Percentiles rank a stretch among this genome's conserved stretches.
Conservation (phyloP, 78 protist genomes). For the Pigoraptor vietnamica region DNA sequence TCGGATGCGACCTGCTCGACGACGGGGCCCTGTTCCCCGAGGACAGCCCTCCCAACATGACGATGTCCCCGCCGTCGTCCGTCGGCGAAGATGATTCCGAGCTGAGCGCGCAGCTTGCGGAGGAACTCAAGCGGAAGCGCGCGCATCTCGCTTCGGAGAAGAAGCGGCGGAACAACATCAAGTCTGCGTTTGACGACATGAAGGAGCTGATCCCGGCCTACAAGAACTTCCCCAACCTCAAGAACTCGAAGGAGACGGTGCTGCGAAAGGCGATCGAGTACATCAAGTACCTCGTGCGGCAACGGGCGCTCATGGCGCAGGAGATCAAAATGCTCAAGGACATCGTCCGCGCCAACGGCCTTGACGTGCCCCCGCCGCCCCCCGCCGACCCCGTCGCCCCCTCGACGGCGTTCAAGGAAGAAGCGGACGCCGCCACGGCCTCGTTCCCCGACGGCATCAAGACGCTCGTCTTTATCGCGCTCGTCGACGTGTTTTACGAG, state of each 20-base stretch:
- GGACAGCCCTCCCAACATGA: not conserved
- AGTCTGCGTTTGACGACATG: slow-evolving; percentile 36
- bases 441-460: slow-evolving; percentile 11
- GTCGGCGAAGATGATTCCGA: not conserved
- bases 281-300: slow-evolving; percentile 14
- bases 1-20: not conserved
- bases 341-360: not conserved
- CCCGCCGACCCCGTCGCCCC: not conserved
- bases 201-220: slow-evolving; percentile 19
- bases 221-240: slow-evolving; percentile 19
- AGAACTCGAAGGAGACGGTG: slow-evolving; percentile 18
- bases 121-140: not conserved
- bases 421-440: not conserved
- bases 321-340: slow-evolving; percentile 23
- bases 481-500: slow-evolving; percentile 25
- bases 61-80: not conserved
- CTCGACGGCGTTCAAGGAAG: not conserved
- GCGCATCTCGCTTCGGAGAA: slow-evolving; percentile 42
- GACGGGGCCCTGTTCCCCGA: not conserved
- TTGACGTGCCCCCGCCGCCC: not conserved
- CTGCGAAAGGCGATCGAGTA: slow-evolving; percentile 21
- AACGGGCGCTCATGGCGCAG: slow-evolving; percentile 22
- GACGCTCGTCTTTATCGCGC: slow-evolving; percentile 12
- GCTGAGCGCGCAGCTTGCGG: not conserved
- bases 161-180: slow-evolving; percentile 27